phyloP scores from a whole-genome alignment of 1,284 basidiomycete genomes.

The Puccinia polysora region DNA sequence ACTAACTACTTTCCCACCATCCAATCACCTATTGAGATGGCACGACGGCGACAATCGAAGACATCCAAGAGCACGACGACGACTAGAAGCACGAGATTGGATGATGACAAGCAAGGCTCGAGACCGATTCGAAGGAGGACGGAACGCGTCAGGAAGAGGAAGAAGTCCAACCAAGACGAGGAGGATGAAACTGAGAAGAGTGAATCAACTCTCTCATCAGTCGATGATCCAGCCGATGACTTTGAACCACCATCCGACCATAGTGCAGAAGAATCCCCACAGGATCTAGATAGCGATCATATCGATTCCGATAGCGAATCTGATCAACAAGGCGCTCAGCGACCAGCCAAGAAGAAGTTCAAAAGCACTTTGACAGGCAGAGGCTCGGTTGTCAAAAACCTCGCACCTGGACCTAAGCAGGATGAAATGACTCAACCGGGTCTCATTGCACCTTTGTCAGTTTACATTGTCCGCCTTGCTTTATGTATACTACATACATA shows the following conservation, averaged over 20 bases:
- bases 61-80: too few relatives aligned
- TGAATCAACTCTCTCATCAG: slow-evolving; percentile 4
- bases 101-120: too few relatives aligned
- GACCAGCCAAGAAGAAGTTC: slow-evolving; percentile 30
- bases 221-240: background rate
- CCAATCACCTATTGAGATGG: too few relatives aligned
- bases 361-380: too few relatives aligned
- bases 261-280: slow-evolving; percentile 3
- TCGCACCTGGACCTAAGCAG: slow-evolving; percentile 22
- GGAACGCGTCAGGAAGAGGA: background rate
- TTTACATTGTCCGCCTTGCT: too few relatives aligned
- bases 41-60: too few relatives aligned
- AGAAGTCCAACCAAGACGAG: background rate
- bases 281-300: slow-evolving; percentile 15
- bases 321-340: slow-evolving; percentile 5
- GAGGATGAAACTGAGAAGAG: too few relatives aligned
- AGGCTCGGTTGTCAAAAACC: slow-evolving; percentile 14
- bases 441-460: slow-evolving; percentile 29
- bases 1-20: too few relatives aligned
- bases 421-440: slow-evolving; percentile 40
- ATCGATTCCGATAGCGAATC: slow-evolving; percentile 22
- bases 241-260: background rate
- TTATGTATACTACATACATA: too few relatives aligned
- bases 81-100: too few relatives aligned
- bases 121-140: too few relatives aligned